Conservation (phyloP, 1,284 basidiomycete genomes). For the Puccinia brachypodii region DNA sequence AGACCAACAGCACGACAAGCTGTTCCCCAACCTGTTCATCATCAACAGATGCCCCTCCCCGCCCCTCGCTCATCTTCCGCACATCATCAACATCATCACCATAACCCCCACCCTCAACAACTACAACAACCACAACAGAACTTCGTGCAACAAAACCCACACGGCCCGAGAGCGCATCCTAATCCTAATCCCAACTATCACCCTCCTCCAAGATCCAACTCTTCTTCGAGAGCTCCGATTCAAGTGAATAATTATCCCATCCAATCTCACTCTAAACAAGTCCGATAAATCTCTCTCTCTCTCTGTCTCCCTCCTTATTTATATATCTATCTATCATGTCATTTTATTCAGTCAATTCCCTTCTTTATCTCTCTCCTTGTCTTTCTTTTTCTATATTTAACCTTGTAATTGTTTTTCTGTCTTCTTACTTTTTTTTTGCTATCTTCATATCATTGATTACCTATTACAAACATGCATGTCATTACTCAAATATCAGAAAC, state of each 20-base stretch:
- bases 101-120: background rate
- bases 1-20: background rate
- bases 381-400: too few relatives aligned
- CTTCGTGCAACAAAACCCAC: background rate
- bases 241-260: background rate
- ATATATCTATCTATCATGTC: too few relatives aligned
- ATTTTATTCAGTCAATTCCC: too few relatives aligned
- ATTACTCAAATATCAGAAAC: too few relatives aligned
- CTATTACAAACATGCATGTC: too few relatives aligned
- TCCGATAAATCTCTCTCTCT: background rate
- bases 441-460: too few relatives aligned
- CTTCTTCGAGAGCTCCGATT: background rate
- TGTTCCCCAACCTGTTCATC: too few relatives aligned
- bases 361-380: too few relatives aligned
- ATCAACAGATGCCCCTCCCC: background rate
- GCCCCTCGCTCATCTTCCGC: background rate
- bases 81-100: background rate
- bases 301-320: background rate
- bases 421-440: background rate
- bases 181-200: too few relatives aligned
- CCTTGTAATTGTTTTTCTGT: background rate
- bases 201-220: background rate
- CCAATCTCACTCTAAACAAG: constrained; percentile 6
- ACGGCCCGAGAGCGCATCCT: background rate
- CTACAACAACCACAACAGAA: too few relatives aligned